phyloP scores from a whole-genome alignment of 2,329 filamentous ascomycete genomes.

The Fusarium stilboides region DNA sequence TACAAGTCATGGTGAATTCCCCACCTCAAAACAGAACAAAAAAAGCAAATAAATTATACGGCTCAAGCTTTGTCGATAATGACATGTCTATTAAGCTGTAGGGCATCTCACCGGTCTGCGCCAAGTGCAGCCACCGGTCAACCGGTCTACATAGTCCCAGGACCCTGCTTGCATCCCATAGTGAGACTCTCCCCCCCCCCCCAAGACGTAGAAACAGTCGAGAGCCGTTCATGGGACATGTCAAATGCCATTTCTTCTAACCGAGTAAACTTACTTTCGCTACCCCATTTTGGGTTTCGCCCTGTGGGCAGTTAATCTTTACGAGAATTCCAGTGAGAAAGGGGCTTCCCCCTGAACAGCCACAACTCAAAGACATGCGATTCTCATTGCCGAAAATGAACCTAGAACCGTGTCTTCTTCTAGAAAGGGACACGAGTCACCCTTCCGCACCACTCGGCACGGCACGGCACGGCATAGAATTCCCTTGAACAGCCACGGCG shows the following conservation, averaged over 20 bases:
- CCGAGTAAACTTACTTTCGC: background rate
- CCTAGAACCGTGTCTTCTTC: slow-evolving; percentile 28
- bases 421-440: slow-evolving; percentile 5
- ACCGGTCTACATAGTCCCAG: background rate
- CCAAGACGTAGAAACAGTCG: background rate
- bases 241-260: background rate
- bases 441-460: slow-evolving; percentile 8
- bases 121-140: slow-evolving; percentile 20
- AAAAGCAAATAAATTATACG: slow-evolving; percentile 9
- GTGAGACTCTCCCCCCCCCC: background rate
- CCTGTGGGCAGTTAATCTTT: background rate
- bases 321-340: slow-evolving; percentile 15
- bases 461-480: slow-evolving; percentile 31
- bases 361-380: slow-evolving; percentile 32
- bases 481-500: slow-evolving; percentile 6
- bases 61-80: slow-evolving; percentile 10
- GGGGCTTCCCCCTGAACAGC: slow-evolving; percentile 1
- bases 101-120: slow-evolving; percentile 24
- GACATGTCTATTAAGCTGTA: slow-evolving; percentile 19
- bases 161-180: background rate
- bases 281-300: slow-evolving; percentile 9
- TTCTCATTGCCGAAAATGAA: slow-evolving; percentile 7
- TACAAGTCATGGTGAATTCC: slow-evolving; percentile 11
- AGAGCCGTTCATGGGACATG: background rate
- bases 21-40: background rate